phyloP scores from a whole-genome alignment of 2,329 filamentous ascomycete genomes.

The Fusarium nelsonii region DNA sequence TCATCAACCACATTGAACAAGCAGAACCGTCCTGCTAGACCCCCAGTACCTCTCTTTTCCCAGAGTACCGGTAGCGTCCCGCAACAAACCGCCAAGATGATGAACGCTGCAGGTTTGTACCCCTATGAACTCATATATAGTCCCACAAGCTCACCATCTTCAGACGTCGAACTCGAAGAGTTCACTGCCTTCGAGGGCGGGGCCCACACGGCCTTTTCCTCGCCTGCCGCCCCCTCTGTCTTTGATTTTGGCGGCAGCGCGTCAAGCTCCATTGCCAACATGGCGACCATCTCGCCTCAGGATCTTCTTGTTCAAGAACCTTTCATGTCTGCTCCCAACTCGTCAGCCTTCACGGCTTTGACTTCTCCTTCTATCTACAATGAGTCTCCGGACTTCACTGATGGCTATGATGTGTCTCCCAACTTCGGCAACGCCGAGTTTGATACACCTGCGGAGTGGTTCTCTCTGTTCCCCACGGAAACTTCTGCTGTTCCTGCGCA shows the following conservation, averaged over 20 bases:
- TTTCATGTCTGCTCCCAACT: slow-evolving; percentile 82
- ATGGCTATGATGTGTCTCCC: slow-evolving; percentile 82
- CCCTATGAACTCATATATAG: neutral
- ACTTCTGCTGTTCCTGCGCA: slow-evolving; percentile 44
- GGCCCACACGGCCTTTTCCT: slow-evolving; percentile 65
- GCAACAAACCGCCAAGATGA: slow-evolving; percentile 60
- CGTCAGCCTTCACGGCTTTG: slow-evolving; percentile 82
- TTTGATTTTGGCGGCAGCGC: slow-evolving; percentile 65
- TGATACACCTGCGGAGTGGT: slow-evolving; percentile 71
- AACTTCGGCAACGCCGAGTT: slow-evolving; percentile 75
- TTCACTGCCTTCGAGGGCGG: slow-evolving; percentile 69
- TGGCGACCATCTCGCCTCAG: slow-evolving; percentile 84
- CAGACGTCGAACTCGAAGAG: slow-evolving; percentile 71
- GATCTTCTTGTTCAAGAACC: slow-evolving; percentile 79
- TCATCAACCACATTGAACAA: slow-evolving; percentile 70
- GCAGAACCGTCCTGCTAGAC: slow-evolving; percentile 66
- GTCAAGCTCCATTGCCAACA: slow-evolving; percentile 64
- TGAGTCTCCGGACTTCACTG: slow-evolving; percentile 78
- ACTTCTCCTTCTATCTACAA: slow-evolving; percentile 86
- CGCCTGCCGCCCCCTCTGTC: slow-evolving; percentile 62
- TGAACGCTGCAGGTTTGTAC: slow-evolving; percentile 58
- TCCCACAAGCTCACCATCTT: slow-evolving; percentile 51
- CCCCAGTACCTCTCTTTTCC: slow-evolving; percentile 79
- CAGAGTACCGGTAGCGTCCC: slow-evolving; percentile 68
- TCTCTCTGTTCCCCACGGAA: slow-evolving; percentile 76